These are phyloP conservation scores for Terana coerulea DNA, from an alignment of 768 basidiomycete species.

Conservation along the genomic window DNA sequence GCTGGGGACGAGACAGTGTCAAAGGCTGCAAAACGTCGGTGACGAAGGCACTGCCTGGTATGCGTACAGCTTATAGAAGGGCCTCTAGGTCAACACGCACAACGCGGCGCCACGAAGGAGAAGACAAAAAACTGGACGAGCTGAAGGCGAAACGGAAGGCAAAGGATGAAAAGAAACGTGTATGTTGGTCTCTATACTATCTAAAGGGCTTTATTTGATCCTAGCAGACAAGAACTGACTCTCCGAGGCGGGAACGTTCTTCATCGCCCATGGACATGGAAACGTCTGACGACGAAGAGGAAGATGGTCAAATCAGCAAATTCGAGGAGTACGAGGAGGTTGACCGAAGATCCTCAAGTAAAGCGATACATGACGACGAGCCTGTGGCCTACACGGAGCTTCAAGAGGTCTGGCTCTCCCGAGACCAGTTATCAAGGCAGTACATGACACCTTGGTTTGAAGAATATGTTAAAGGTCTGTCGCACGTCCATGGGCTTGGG, in stretches of 20 bases:
- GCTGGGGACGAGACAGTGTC: constrained; percentile 55
- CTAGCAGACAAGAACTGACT: constrained; percentile 42
- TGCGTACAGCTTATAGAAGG: neutral
- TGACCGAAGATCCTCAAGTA: constrained; percentile 47
- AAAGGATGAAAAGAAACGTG: constrained; percentile 84
- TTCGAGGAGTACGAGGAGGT: constrained; percentile 73
- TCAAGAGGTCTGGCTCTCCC: constrained; percentile 56
- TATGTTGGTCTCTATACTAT: constrained; percentile 31
- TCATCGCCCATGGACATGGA: constrained; percentile 87
- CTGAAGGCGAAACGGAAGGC: constrained; percentile 84
- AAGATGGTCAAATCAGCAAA: constrained; percentile 73
- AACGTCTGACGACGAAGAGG: constrained; percentile 74
- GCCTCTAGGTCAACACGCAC: constrained; percentile 64
- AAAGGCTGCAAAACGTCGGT: constrained; percentile 75
- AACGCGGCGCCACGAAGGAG: constrained; percentile 74
- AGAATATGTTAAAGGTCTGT: constrained; percentile 72
- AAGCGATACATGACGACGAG: constrained; percentile 36
- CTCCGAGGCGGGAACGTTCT: constrained; percentile 67
- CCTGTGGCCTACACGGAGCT: constrained; percentile 57
- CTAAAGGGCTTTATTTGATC: constrained; percentile 17
- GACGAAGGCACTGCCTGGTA: neutral
- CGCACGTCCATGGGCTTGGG: too few relatives aligned
- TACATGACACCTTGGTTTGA: constrained; percentile 82
- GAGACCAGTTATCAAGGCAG: constrained; percentile 68
- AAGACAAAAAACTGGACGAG: constrained; percentile 79